Conservation (phyloP, 352 stramenopile species). For the Phytophthora sansomeana region DNA sequence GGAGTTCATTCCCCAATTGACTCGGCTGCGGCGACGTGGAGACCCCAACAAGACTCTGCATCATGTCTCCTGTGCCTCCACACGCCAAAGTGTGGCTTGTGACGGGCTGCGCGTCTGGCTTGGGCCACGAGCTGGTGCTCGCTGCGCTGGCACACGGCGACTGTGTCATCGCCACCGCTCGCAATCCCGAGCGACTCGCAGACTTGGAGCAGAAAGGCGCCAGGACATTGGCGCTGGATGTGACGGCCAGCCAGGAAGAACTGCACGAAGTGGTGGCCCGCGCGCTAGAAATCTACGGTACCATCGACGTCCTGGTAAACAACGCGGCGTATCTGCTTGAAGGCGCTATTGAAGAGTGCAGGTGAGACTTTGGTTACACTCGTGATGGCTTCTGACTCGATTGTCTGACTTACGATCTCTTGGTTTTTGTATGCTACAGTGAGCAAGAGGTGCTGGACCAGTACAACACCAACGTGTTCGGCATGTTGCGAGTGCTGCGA, state of each 20-base stretch:
- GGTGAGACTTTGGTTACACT: conserved; percentile 23
- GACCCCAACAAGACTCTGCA: neutral
- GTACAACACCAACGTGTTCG: conserved; percentile 63
- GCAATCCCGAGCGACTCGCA: conserved; percentile 27
- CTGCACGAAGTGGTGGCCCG: conserved; percentile 33
- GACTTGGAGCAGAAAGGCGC: conserved; percentile 43
- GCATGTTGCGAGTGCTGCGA: conserved; percentile 41
- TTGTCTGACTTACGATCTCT: conserved; percentile 29
- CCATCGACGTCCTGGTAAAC: conserved; percentile 53
- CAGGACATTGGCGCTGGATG: conserved; percentile 41
- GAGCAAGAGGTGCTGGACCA: conserved; percentile 44
- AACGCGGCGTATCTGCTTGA: conserved; percentile 52
- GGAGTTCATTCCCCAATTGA: conserved; percentile 23
- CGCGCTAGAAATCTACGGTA: conserved; percentile 29
- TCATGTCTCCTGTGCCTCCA: conserved; percentile 25
- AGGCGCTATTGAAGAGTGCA: conserved; percentile 52
- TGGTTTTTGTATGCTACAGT: conserved; percentile 26
- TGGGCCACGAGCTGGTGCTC: conserved; percentile 45
- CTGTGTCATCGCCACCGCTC: conserved; percentile 51
- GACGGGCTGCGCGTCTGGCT: conserved; percentile 49
- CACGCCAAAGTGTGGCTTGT: conserved; percentile 48
- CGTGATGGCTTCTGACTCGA: conserved; percentile 32
- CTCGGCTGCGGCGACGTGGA: neutral
- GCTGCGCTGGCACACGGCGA: conserved; percentile 41
- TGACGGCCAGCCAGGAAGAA: conserved; percentile 41